phyloP scores from a whole-genome alignment of 129 eudicot genomes.

The Escallonia rubra region DNA sequence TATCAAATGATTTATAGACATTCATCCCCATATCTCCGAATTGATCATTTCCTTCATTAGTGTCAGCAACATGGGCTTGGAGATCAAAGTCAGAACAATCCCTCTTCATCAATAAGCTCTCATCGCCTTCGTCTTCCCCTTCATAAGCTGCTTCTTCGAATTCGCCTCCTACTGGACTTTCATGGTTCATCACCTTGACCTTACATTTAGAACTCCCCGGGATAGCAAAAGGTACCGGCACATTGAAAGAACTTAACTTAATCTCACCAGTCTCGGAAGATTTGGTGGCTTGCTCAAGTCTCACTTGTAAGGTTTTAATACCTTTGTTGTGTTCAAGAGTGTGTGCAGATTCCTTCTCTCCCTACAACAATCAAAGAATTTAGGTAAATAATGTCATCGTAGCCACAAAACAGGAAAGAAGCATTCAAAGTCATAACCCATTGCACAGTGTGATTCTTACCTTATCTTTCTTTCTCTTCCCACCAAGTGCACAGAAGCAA shows the following conservation, averaged over 20 bases:
- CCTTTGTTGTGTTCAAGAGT: constrained; percentile 13
- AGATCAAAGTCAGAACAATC: constrained; percentile 30
- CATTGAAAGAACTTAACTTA: constrained; percentile 40
- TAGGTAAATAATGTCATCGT: background rate
- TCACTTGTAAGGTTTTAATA: constrained; percentile 36
- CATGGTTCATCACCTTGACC: constrained; percentile 52
- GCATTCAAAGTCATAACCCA: background rate
- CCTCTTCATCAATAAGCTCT: constrained; percentile 21
- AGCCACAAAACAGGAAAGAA: constrained; percentile 4
- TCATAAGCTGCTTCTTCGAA: constrained; percentile 51
- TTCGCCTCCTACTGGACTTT: constrained; percentile 36
- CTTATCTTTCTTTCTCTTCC: constrained; percentile 35
- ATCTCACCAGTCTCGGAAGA: constrained; percentile 23
- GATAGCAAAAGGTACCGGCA: constrained; percentile 45
- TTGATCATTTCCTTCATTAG: constrained; percentile 25
- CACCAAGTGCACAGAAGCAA: constrained; percentile 24
- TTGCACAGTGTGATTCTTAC: constrained; percentile 17
- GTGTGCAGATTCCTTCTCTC: constrained; percentile 11
- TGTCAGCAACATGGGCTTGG: constrained; percentile 5
- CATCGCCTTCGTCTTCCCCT: constrained; percentile 72
- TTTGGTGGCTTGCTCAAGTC: constrained; percentile 33
- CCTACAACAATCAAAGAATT: constrained; percentile 31
- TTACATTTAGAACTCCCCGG: constrained; percentile 42
- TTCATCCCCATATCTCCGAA: constrained; percentile 1
- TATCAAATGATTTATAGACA: constrained; percentile 18